phyloP scores from a whole-genome alignment of 148 eudicot genomes.

The Arctostaphylos glauca region DNA sequence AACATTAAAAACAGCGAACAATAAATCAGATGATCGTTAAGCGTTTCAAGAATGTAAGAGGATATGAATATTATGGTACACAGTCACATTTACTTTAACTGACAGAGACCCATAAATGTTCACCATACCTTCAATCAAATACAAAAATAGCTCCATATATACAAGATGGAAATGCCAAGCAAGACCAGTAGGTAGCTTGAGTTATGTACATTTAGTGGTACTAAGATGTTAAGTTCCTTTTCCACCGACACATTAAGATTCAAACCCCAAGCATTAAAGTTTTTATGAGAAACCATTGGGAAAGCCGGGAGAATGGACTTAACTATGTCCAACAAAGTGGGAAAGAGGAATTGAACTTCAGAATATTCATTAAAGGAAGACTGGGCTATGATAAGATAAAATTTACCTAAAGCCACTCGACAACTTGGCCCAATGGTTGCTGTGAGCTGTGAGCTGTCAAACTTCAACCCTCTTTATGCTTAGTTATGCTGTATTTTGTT shows the following conservation, averaged over 20 bases:
- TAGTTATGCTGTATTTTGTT: neutral
- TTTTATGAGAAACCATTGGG: neutral
- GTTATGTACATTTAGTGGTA: neutral
- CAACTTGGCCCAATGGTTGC: neutral
- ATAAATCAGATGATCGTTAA: neutral
- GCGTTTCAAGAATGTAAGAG: neutral
- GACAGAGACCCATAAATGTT: neutral
- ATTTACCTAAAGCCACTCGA: neutral
- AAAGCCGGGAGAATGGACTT: neutral
- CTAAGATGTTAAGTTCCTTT: neutral
- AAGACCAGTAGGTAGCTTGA: neutral
- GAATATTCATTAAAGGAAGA: neutral
- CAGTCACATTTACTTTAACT: neutral
- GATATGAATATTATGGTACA: neutral
- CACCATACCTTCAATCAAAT: neutral
- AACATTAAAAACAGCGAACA: neutral
- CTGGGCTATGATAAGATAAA: neutral
- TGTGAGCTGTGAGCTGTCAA: neutral
- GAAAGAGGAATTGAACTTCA: neutral
- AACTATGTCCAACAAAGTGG: neutral
- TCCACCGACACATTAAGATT: neutral
- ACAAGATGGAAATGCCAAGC: conserved; percentile 6
- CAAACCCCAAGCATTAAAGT: neutral
- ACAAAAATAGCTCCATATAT: neutral
- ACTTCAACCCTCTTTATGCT: neutral